Base-by-base conservation (phyloP, 1,284 basidiomycete genomes). In the Puccinia brachypodii region DNA sequence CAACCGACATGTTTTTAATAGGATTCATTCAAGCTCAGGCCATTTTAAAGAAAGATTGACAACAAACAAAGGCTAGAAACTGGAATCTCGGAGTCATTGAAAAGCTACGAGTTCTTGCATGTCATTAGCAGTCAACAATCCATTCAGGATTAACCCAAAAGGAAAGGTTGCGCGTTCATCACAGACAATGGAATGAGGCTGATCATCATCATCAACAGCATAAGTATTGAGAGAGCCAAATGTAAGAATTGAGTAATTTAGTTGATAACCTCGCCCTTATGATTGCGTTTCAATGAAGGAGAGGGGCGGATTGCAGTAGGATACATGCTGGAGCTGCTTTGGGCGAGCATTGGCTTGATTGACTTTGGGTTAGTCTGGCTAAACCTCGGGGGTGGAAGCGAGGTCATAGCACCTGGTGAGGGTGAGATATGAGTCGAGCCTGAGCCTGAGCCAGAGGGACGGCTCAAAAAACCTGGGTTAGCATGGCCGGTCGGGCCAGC, bases 341-440 rank as follows among this genome's bases (percentile, higher is more conserved):
- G 73, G 4, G 38, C 38, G 16, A 75, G 58, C 33, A 75, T 16
- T n/a, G 77, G 68, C 50, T 79, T 79, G 47, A 79, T 79, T 22
- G 77, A 71, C 11, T 56, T 7, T 4, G 77, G 77, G 62, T 79
- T 79, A 13, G 68, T 72, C 22, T 79, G 44, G 13, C 4, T 28
- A 36, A 79, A 79, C 40, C 56, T 68, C 3, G 77, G 77, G 0
- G 77, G 66, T 16, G 68, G 77, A 7, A 79, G 68, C 7, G 22
- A 16, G 14, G n/a, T 1, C 28, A n/a, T 33, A 38, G 2, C 11
- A 68, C 22, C 3, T 11, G 42, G 11, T 25, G 22, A 7, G 31
- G 50, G 36, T 14, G 66, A 19, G 9, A 7, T 1, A n/a, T 28
- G 44, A 19, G 31, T 11, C 16, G 22, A 36, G 19, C 22, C 3